Conservation (phyloP, 495 filamentous ascomycete genomes). For the Lasiosphaeris hirsuta region DNA sequence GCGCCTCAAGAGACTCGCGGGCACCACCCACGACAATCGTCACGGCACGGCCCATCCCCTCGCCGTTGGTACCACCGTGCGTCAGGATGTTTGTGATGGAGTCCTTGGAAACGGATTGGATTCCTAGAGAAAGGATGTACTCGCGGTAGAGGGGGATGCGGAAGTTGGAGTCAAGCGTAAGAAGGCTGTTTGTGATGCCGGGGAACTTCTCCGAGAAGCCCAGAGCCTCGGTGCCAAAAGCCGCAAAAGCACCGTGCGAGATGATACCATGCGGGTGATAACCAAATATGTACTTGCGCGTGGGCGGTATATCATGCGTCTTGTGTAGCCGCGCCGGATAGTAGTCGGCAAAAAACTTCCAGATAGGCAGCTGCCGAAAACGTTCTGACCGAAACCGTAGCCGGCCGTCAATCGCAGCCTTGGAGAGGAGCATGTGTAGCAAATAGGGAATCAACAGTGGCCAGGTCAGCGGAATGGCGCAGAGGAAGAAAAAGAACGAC, state of each 20-base stretch:
- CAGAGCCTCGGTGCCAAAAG: constrained; percentile 86
- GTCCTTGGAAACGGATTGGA: constrained; percentile 85
- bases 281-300: constrained; percentile 94
- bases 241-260: constrained; percentile 87
- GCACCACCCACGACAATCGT: constrained; percentile 95
- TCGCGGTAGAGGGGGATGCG: constrained; percentile 91
- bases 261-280: constrained; percentile 98
- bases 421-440: constrained; percentile 76
- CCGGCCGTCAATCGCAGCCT: constrained; percentile 67
- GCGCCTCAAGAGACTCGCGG: constrained; percentile 82
- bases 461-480: constrained; percentile 87
- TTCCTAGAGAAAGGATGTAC: constrained; percentile 79
- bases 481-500: constrained; percentile 85
- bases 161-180: constrained; percentile 94
- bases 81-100: constrained; percentile 83
- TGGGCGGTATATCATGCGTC: constrained; percentile 70
- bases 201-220: constrained; percentile 89
- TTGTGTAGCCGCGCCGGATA: constrained; percentile 88
- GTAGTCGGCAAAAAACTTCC: constrained; percentile 88
- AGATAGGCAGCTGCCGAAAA: constrained; percentile 69
- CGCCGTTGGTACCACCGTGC: constrained; percentile 67
- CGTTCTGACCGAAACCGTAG: constrained; percentile 69
- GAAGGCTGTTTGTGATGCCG: constrained; percentile 88
- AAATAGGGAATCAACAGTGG: constrained; percentile 89
- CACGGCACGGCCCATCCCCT: constrained; percentile 94